Base-by-base conservation (phyloP, 495 filamentous ascomycete species). In the Aspergillus nanangensis region DNA sequence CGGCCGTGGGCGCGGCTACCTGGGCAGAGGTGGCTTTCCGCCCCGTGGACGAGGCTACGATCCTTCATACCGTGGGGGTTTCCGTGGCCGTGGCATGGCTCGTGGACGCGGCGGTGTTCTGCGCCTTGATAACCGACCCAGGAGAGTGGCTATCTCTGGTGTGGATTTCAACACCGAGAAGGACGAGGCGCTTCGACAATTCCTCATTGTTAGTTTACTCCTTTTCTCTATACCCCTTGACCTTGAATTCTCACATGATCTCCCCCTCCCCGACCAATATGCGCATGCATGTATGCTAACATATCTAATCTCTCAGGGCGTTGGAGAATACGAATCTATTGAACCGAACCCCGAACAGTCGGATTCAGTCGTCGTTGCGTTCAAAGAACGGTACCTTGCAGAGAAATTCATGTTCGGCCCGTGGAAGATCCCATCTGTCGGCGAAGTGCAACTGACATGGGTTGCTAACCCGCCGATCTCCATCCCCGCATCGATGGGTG, bases 311-410 rank as follows among this genome's bases (percentile, higher is more conserved):
- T 27, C 35, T 52, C 48, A 95, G 91, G 84, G 83, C 51, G 78
- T 90, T 43, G 86, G 88, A 41, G 90, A 96, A 49, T 90, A 87
- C 55, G 82, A 89, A 43, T 80, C 79, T 32, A 84, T 96, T 43
- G 79, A 89, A 42, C 66, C 75, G 1, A 80, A 84, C 51, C 77
- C 83, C 0, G 63, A 77, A 2, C 67, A 75, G 19, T 51, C 74
- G 3, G 69, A 82, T 51, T 75, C 76, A 19, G 59, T 86, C 61
- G 50, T 87, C 61, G 78, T 97, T 44, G 78, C 78, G 2, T 98
- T 97, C 63, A 90, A 87, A 52, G 89, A 98, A 55, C 84, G 93
- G 33, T 90, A 84, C 55, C 84, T 86, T 5, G 93, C 91, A 11
- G 92, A 96, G 65, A 87, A 86, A 57, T 87, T 92, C 61, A 82